Evolutionary conservation across 495 filamentous ascomycete genomes (phyloP).

Genomic region (Aspergillus mulundensis): DNA sequence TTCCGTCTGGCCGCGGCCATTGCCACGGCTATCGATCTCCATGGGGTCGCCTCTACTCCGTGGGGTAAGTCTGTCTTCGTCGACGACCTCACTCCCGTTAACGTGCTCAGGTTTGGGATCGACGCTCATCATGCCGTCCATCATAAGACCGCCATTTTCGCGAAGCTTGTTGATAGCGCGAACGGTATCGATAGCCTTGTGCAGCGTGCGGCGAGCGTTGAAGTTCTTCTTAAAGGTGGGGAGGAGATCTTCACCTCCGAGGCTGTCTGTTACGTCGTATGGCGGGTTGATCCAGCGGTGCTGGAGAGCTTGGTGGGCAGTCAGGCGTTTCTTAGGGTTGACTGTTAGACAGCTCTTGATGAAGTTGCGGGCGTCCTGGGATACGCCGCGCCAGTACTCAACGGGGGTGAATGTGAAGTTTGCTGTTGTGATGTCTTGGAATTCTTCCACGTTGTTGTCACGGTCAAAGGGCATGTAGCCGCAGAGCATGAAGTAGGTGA

Average conservation of each 20-base stretch:
- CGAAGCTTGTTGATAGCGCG: slow-evolving; percentile 96
- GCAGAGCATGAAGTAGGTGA: slow-evolving; percentile 94
- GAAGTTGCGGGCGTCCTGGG: slow-evolving; percentile 81
- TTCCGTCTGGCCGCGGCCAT: slow-evolving; percentile 61
- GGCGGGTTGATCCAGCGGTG: slow-evolving; percentile 78
- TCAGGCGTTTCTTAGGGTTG: slow-evolving; percentile 81
- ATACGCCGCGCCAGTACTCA: slow-evolving; percentile 95
- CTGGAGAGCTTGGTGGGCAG: slow-evolving; percentile 86
- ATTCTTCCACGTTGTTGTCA: slow-evolving; percentile 95
- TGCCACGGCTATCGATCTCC: slow-evolving; percentile 54
- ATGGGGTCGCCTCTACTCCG: slow-evolving; percentile 26
- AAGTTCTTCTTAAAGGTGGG: slow-evolving; percentile 98
- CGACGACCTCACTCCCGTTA: slow-evolving; percentile 39
- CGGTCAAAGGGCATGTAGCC: slow-evolving; percentile 98
- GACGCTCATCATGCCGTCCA: slow-evolving; percentile 71
- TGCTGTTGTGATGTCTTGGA: slow-evolving; percentile 95
- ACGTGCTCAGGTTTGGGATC: slow-evolving; percentile 56
- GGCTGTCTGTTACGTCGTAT: slow-evolving; percentile 25
- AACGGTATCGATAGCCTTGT: slow-evolving; percentile 96
- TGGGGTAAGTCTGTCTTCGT: slow-evolving; percentile 30
- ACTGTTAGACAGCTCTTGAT: slow-evolving; percentile 85
- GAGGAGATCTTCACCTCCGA: slow-evolving; percentile 66
- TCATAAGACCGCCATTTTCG: slow-evolving; percentile 74
- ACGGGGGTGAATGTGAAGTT: slow-evolving; percentile 95
- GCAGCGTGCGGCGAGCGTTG: slow-evolving; percentile 88